Conservation (phyloP, 1,139 yeast species). For the Blastobotrys elegans region DNA sequence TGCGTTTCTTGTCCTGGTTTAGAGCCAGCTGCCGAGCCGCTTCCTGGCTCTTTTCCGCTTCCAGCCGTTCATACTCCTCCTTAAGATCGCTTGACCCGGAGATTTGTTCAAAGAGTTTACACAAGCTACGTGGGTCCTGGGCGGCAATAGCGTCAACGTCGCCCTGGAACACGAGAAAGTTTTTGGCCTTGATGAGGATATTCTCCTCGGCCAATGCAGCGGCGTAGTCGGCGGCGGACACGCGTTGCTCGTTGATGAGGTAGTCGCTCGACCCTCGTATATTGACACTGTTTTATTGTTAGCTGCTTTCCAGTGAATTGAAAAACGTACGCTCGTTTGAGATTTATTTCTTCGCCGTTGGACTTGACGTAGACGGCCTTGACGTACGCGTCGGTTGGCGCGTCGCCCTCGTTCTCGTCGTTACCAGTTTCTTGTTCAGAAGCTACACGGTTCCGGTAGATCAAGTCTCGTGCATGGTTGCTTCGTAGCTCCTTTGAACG, state of each 20-base stretch:
- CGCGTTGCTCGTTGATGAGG: constrained; percentile 57
- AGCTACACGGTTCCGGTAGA: constrained; percentile 63
- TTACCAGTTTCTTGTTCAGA: constrained; percentile 27
- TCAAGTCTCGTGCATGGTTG: constrained; percentile 62
- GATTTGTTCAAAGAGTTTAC: constrained; percentile 70
- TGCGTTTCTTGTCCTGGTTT: constrained; percentile 66
- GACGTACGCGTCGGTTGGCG: constrained; percentile 71
- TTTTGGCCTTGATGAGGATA: constrained; percentile 82
- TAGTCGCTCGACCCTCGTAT: constrained; percentile 61
- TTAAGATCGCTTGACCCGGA: constrained; percentile 73
- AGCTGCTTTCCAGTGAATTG: no score
- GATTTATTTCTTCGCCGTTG: constrained; percentile 35
- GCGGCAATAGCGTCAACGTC: constrained; percentile 93
- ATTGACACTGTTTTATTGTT: constrained; percentile 11
- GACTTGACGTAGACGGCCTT: constrained; percentile 67
- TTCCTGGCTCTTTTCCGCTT: constrained; percentile 51
- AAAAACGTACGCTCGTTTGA: constrained; percentile 27
- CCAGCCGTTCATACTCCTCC: constrained; percentile 61
- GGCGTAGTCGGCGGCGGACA: constrained; percentile 62
- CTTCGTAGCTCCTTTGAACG: constrained; percentile 76
- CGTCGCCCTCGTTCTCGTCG: constrained; percentile 24
- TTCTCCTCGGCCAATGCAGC: constrained; percentile 69
- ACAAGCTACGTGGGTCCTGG: constrained; percentile 72
- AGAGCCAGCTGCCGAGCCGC: constrained; percentile 63
- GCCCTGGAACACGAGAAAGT: constrained; percentile 93